Evolutionary conservation across 345 rosid species (phyloP), one percentile per base, ranked within the genome.

Genomic region (Acer campestre): DNA sequence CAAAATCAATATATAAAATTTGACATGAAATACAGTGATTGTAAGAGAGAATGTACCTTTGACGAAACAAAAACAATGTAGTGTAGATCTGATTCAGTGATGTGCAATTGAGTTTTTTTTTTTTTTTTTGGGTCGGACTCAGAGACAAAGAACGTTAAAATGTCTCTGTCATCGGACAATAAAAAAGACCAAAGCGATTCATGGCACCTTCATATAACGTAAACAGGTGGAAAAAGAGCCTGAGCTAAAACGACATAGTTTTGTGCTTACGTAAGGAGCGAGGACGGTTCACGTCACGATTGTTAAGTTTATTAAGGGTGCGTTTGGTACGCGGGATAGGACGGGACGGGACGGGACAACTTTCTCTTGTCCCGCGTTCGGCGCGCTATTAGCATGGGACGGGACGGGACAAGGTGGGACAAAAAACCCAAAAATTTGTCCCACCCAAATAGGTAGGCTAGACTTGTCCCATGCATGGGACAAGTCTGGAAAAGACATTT

Each of bases 21-120:
- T 48, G 17, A 23, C 0, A 51, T 25, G 6, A 9, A 62, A 25
- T 0, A 10, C 18, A 42, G 31, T 27, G 8, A 61, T 17, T 9
- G 59, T 46, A 20, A 20, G 71, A 51, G 61, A 53, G 38, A 75
- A 75, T 75, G 78, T 38, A 75, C 78, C 78, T 75, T 14, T 23
- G n/a, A 61, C 13, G 61, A 2, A 61, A 17, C 7, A 13, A 2
- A 2, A 38, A 7, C n/a, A 40, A 22, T 5, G 35, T n/a, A 13
- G 35, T 1, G 40, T 49, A 75, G 71, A 75, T 75, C 78, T 67
- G 40, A 23, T 1, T 1, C 17, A 16, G 31, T 44, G 40, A 18
- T 42, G 48, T 25, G 76, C 68, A 17, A 61, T 42, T 22, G 46
- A 35, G 25, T 44, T n/a, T 2, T 18, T 31, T 6, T 27, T 3